A percentile compares a stretch with the other conserved stretches of the same genome.
These are phyloP conservation scores for Cutaneotrichosporon spelunceum DNA, from an alignment of 1,284 basidiomycete genomes.

Conservation along the genomic window DNA sequence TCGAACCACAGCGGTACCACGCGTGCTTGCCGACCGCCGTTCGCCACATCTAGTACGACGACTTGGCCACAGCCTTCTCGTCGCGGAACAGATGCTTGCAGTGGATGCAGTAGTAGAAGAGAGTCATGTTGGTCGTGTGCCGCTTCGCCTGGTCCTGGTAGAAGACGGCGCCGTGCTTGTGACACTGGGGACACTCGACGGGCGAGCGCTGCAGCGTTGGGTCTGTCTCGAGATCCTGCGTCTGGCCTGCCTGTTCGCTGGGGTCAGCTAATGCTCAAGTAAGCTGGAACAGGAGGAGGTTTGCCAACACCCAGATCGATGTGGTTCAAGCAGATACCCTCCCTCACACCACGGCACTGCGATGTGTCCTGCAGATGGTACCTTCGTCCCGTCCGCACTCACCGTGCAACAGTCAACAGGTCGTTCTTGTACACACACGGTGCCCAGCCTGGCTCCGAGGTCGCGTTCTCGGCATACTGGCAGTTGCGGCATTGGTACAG, in stretches of 20 bases:
- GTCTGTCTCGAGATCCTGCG: constrained; percentile 82
- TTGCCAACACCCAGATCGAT: no score
- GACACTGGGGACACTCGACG: constrained; percentile 53
- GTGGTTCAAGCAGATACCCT: no score
- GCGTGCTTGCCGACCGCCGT: neutral
- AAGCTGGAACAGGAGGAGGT: neutral
- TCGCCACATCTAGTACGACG: neutral
- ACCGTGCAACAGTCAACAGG: constrained; percentile 89
- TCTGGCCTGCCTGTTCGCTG: constrained; percentile 90
- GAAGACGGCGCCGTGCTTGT: constrained; percentile 65
- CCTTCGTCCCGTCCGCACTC: no score
- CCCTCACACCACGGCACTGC: no score
- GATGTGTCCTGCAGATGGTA: no score
- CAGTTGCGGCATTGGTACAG: constrained; percentile 94
- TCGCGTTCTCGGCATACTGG: constrained; percentile 74
- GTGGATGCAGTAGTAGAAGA: constrained; percentile 87
- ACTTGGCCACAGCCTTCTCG: constrained; percentile 48
- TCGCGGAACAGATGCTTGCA: constrained; percentile 77
- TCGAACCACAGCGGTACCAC: neutral
- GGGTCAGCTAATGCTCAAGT: constrained; percentile 7
- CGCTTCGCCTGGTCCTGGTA: constrained; percentile 94
- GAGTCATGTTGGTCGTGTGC: constrained; percentile 72
- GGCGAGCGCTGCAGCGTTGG: constrained; percentile 65
- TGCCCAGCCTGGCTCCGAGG: constrained; percentile 60
- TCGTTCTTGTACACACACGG: constrained; percentile 88